Evolutionary conservation across 2,329 filamentous ascomycete species (phyloP), one percentile per base, ranked within the genome.

Genomic region (Fusarium abutilonis): DNA sequence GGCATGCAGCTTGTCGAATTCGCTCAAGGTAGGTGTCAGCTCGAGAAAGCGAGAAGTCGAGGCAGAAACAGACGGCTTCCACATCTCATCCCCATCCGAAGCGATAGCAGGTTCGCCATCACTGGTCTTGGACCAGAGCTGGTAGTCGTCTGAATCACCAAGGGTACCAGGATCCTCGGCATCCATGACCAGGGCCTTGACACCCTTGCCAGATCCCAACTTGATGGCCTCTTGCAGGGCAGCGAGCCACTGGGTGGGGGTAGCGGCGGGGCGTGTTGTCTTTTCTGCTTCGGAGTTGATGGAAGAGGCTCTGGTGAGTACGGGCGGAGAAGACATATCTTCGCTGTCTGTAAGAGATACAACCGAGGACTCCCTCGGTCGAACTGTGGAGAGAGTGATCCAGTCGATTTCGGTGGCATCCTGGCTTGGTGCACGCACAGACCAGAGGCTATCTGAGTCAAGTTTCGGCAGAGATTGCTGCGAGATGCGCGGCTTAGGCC

Each of bases 371-470:
- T 60, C 35, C 48, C 60, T 60, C 36, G 64, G 61, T 32, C 66
- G 49, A 42, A 54, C 50, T 42, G 68, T 61, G 36, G 68, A 70
- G n/a, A 56, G 44, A 31, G 53, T 50, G 35, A 71, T 56, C 69
- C 69, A 71, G 57, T 71, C 57, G 11, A 56, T 38, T 32, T 56
- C 52, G 46, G 47, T 46, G 38, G 43, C 40, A 42, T 49, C 60
- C 47, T 64, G 52, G 64, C 49, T 36, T 36, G 52, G 55, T 41
- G 55, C 38, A 15, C 47, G 68, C 68, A 71, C 68, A 52, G 64
- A 68, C 77, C 77, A 78, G 45, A 79, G 75, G 43, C 66, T 68
- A 54, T 70, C 68, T 43, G 76, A 77, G 34, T 53, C 66, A 41
- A 79, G 63, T 23, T 54, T 63, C 17, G 70, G 68, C 26, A 78